Base-by-base conservation (phyloP, 257 asterid genomes). In the Solanum chiquidenum region DNA sequence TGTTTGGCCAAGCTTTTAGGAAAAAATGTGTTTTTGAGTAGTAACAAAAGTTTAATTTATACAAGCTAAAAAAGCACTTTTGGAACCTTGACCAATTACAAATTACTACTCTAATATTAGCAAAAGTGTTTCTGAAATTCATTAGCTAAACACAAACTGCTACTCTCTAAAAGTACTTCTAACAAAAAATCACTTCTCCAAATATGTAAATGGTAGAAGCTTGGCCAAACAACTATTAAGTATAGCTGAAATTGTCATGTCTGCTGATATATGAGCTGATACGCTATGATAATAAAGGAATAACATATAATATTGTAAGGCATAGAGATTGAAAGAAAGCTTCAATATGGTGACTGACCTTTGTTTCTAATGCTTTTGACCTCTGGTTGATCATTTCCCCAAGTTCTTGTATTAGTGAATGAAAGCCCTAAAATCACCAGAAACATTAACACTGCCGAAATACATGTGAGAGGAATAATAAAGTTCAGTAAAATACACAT, bases 401-500 rank as follows among this genome's bases (percentile, higher is more conserved):
- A 86, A 95, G 88, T 72, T 95, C 95, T 94, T 93, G 92, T 80
- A 97, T 88, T 69, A 97, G 94, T 88, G 93, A 88, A 85, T 93
- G 94, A 86, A 97, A 94, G 84, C 90, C 98, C 99, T 97, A 94
- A 86, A 91, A 90, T 87, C 44, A 49, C 21, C 69, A 49, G 69
- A 82, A 82, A 82, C 44, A 82, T 82, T 49, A 82, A 33, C 29
- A 49, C 25, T 58, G 20, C 85, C 40, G 21, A 80, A 9, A 46
- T 46, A 46, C 42, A 49, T 7, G 68, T 46, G 40, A 80, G 66
- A 27, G 68, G 68, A 46, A 49, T 27, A 44, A 44, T 29, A 46
- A 79, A 18, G n/a, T 46, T 16, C 40, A 82, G 69, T 5, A 23
- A 21, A 49, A 29, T 1, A 49, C 42, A 29, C 85, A 82, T 16